Conservation (phyloP, 169 alveolate genomes). For the Theileria equi region DNA sequence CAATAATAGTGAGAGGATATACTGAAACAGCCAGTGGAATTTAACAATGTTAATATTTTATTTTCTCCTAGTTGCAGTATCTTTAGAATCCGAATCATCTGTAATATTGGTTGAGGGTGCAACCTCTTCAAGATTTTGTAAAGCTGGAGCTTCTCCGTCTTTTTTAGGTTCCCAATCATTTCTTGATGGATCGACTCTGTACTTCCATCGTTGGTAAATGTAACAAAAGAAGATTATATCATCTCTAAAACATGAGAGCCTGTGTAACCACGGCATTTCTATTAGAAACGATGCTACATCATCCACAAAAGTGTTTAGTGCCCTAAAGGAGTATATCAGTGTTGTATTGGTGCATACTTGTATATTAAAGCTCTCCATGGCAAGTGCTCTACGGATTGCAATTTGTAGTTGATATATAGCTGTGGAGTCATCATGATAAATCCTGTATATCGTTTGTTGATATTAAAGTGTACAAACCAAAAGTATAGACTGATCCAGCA, state of each 20-base stretch:
- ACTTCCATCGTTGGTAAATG: constrained; percentile 93
- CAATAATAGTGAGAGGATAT: constrained; percentile 31
- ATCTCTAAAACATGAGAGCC: constrained; percentile 97
- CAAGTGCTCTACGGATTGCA: constrained; percentile 97
- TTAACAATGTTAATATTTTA: constrained; percentile 40
- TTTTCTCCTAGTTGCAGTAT: constrained; percentile 12
- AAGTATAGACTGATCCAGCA: constrained; percentile 90
- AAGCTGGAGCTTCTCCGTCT: constrained; percentile 14
- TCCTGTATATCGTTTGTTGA: constrained; percentile 72
- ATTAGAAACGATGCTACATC: constrained; percentile 96
- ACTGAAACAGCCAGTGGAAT: constrained; percentile 5
- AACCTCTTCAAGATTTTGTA: neutral
- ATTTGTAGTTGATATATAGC: constrained; percentile 95
- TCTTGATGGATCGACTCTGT: constrained; percentile 71
- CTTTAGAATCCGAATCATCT: neutral
- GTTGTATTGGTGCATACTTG: constrained; percentile 44
- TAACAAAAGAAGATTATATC: constrained; percentile 95
- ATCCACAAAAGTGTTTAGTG: constrained; percentile 96
- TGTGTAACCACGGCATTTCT: constrained; percentile 96
- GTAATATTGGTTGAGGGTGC: neutral
- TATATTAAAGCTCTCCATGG: constrained; percentile 97
- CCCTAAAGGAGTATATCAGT: constrained; percentile 55
- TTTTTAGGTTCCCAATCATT: neutral
- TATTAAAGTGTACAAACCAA: constrained; percentile 69
- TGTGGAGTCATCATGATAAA: constrained; percentile 97